phyloP scores from a whole-genome alignment of 345 rosid genomes.

The Brassica nigra region DNA sequence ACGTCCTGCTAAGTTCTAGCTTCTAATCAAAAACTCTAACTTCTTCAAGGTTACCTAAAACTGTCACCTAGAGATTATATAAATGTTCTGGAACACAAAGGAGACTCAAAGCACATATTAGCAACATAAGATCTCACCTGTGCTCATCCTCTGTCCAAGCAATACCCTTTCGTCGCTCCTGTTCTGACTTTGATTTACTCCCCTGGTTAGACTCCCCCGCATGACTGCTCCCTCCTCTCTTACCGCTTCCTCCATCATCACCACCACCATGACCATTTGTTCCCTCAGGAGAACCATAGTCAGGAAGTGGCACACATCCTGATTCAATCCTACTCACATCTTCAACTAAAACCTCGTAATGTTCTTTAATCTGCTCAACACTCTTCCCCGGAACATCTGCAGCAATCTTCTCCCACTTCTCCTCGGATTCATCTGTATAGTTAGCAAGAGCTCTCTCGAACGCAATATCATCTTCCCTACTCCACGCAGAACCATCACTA shows the following conservation, averaged over 20 bases:
- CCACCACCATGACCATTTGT: conserved; percentile 44
- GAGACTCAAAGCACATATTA: not conserved
- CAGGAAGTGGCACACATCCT: conserved; percentile 85
- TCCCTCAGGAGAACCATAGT: conserved; percentile 64
- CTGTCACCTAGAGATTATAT: not conserved
- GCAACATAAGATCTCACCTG: conserved; percentile 24
- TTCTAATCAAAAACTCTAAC: conserved; percentile 21
- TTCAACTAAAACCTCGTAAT: conserved; percentile 78
- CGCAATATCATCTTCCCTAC: conserved; percentile 82
- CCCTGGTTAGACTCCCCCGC: conserved; percentile 68
- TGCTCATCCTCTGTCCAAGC: conserved; percentile 96
- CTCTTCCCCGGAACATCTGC: conserved; percentile 81
- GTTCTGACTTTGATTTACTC: conserved; percentile 81
- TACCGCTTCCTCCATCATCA: conserved; percentile 77
- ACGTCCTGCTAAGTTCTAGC: not conserved
- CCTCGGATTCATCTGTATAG: conserved; percentile 62
- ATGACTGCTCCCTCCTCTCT: conserved; percentile 60
- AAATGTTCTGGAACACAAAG: not conserved
- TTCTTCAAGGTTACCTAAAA: not conserved
- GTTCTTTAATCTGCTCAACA: conserved; percentile 72
- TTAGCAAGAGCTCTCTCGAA: conserved; percentile 87
- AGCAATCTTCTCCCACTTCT: conserved; percentile 70
- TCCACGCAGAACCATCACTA: conserved; percentile 65
- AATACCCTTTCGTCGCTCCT: conserved; percentile 95
- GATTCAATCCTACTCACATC: conserved; percentile 81